Evolutionary conservation across 768 basidiomycete genomes (phyloP).

Genomic region (Leccinum truebloodii): DNA sequence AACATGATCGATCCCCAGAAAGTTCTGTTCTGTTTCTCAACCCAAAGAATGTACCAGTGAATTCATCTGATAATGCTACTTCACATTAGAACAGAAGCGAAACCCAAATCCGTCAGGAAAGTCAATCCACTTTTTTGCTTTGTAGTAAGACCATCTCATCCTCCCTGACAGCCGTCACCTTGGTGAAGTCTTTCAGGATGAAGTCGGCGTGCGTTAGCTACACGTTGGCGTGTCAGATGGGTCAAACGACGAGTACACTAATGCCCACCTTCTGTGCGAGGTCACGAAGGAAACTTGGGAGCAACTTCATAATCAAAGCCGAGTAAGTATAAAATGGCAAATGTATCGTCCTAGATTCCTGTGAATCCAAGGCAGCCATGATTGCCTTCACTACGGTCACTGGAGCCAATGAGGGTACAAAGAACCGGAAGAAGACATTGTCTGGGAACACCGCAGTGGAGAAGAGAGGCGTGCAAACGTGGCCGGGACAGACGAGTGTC

Average conservation of each 20-base stretch:
- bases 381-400: conserved; percentile 78
- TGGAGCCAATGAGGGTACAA: conserved; percentile 73
- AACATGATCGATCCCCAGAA: neutral
- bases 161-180: conserved; percentile 57
- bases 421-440: conserved; percentile 60
- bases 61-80: conserved; percentile 2
- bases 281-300: conserved; percentile 77
- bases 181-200: conserved; percentile 68
- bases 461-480: conserved; percentile 80
- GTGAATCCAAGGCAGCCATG: conserved; percentile 78
- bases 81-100: neutral
- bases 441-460: conserved; percentile 52
- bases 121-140: conserved; percentile 17
- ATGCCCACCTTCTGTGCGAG: conserved; percentile 68
- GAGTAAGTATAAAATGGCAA: conserved; percentile 75
- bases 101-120: neutral
- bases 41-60: neutral
- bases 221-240: conserved; percentile 12
- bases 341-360: conserved; percentile 69
- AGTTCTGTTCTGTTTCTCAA: neutral
- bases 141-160: conserved; percentile 45
- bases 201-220: conserved; percentile 71
- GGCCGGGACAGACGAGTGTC: conserved; percentile 81
- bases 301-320: conserved; percentile 50
- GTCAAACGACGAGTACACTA: neutral